Conservation (phyloP, 176 grass and related monocot species). For the Avena eriantha region DNA sequence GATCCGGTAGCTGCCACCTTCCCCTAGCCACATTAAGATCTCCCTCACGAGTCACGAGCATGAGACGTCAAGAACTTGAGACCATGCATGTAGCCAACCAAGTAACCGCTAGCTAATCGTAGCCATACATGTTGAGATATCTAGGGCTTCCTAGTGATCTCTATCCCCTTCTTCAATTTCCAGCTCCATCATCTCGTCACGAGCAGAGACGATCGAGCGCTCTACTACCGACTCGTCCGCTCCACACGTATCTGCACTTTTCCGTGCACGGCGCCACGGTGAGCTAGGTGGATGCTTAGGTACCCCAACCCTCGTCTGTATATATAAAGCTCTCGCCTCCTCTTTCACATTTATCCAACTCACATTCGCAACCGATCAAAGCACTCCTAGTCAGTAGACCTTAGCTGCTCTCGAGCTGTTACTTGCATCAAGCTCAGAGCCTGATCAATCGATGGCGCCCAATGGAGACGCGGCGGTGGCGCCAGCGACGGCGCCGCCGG, state of each 20-base stretch:
- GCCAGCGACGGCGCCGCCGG: background rate
- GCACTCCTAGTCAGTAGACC: no score
- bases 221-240: conserved; percentile 22
- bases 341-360: conserved; percentile 16
- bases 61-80: background rate
- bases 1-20: conserved; percentile 22
- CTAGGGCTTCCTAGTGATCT: conserved; percentile 48
- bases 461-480: conserved; percentile 55
- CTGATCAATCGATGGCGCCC: conserved; percentile 61
- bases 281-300: background rate
- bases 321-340: conserved; percentile 42
- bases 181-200: conserved; percentile 54
- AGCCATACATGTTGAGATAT: conserved; percentile 45
- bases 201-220: conserved; percentile 1
- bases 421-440: background rate
- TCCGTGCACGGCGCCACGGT: background rate
- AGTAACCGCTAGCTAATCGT: background rate
- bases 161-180: background rate
- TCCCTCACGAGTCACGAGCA: conserved; percentile 34
- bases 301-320: conserved; percentile 15
- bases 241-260: conserved; percentile 47
- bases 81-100: background rate
- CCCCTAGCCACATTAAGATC: conserved; percentile 20
- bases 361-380: conserved; percentile 7
- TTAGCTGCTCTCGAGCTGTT: no score